Conservation (phyloP, 129 eudicot genomes). For the Artemisia argyi region DNA sequence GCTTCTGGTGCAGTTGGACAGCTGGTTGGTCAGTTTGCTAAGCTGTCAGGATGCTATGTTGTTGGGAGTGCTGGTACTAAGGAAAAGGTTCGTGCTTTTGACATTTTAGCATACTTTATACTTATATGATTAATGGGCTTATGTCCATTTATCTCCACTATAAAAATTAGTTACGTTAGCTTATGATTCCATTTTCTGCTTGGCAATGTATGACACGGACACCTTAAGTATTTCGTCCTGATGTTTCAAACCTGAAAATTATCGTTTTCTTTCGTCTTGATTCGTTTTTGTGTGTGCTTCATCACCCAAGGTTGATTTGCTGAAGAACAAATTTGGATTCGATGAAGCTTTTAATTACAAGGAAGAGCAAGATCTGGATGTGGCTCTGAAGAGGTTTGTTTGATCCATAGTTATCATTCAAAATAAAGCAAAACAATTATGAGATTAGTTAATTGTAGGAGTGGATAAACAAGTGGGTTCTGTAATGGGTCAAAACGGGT, state of each 20-base stretch:
- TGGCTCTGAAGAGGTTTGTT: constrained; percentile 33
- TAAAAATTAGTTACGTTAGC: too few species aligned
- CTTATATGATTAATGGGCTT: neutral
- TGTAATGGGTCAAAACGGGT: too few species aligned
- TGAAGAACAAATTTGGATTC: constrained; percentile 43
- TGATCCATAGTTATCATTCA: neutral
- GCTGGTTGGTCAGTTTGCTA: too few species aligned
- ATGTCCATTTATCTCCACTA: neutral
- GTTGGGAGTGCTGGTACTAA: constrained; percentile 52
- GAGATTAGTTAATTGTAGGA: too few species aligned
- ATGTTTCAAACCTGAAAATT: neutral
- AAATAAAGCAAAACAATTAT: too few species aligned
- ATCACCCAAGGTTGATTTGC: constrained; percentile 35
- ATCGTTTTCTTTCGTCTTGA: too few species aligned
- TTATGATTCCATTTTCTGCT: too few species aligned
- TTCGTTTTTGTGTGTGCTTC: neutral
- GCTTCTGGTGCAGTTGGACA: too few species aligned
- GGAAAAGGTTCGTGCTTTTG: constrained; percentile 31
- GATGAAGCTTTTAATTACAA: constrained; percentile 51
- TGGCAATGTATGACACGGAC: too few species aligned
- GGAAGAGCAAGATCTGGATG: constrained; percentile 37
- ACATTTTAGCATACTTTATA: neutral
- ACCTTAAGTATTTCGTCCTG: too few species aligned
- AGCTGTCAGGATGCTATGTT: constrained; percentile 41
- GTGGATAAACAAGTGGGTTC: too few species aligned